Conservation (phyloP, 2,329 filamentous ascomycete species). For the Fusarium siculi region DNA sequence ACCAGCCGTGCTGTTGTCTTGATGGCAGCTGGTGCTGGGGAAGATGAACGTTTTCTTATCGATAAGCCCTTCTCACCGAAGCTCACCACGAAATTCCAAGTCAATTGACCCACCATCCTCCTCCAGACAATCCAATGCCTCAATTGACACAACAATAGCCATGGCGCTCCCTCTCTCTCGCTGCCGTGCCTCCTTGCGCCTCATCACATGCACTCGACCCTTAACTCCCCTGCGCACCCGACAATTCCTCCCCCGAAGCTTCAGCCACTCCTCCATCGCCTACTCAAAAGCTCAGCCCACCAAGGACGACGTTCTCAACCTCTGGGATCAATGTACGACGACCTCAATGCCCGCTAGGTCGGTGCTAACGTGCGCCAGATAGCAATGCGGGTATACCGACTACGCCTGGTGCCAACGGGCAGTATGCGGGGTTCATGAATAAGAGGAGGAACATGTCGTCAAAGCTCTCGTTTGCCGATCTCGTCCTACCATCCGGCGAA, state of each 20-base stretch:
- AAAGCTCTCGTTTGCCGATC: conserved; percentile 75
- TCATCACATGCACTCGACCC: not conserved
- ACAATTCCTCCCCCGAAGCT: conserved; percentile 36
- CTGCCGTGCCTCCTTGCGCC: conserved; percentile 37
- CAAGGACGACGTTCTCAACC: conserved; percentile 39
- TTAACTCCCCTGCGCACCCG: conserved; percentile 14
- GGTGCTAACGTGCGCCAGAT: conserved; percentile 38
- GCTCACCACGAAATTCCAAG: conserved; percentile 26
- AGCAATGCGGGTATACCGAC: conserved; percentile 39
- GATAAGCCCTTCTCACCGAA: conserved; percentile 22
- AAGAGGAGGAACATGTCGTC: conserved; percentile 74
- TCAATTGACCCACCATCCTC: conserved; percentile 33
- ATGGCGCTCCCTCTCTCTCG: conserved; percentile 44
- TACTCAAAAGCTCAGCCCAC: conserved; percentile 10
- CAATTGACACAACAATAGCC: conserved; percentile 31
- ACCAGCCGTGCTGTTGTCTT: not conserved
- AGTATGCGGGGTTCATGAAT: conserved; percentile 72
- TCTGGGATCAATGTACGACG: conserved; percentile 48
- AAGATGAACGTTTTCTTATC: too few species aligned
- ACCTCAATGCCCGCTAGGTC: not conserved
- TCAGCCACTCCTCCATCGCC: conserved; percentile 34
- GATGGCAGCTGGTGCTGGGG: too few species aligned
- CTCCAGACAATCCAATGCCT: conserved; percentile 26
- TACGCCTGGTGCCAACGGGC: conserved; percentile 25
- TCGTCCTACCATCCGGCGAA: conserved; percentile 52